Conservation (phyloP, 2,329 filamentous ascomycete genomes). For the Monosporascus sp. region DNA sequence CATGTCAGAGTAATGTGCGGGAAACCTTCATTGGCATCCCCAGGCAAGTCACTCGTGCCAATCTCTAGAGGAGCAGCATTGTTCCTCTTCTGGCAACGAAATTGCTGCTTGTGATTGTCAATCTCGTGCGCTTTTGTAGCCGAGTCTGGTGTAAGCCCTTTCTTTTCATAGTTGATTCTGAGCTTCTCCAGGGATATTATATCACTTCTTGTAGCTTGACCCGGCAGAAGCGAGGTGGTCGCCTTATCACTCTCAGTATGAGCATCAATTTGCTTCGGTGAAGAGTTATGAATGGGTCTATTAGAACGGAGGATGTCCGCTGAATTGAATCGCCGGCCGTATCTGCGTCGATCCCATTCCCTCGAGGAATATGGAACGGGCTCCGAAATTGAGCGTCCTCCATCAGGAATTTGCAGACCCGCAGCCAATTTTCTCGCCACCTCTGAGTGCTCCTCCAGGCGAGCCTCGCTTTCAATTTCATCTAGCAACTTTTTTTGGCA, state of each 20-base stretch:
- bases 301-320: background rate
- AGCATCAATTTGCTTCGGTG: background rate
- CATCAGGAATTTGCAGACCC: background rate
- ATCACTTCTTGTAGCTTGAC: background rate
- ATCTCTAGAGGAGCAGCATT: constrained; percentile 20
- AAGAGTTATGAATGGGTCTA: background rate
- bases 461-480: constrained; percentile 5
- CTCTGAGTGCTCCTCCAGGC: background rate
- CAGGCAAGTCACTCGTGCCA: constrained; percentile 18
- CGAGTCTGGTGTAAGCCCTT: background rate
- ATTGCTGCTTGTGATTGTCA: constrained; percentile 4
- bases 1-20: constrained; percentile 23
- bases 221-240: background rate
- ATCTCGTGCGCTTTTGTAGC: background rate
- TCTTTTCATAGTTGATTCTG: background rate
- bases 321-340: background rate
- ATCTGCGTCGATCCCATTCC: background rate
- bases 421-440: background rate
- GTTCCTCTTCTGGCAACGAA: constrained; percentile 21
- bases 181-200: background rate
- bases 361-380: constrained; percentile 1
- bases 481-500: constrained; percentile 10
- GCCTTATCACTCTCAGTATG: background rate
- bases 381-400: constrained; percentile 13
- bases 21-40: constrained; percentile 18